Percentiles rank a stretch among this genome's conserved stretches.
These are phyloP conservation scores for Ensete ventricosum DNA, from an alignment of 176 grass and related monocot species.

Conservation along the genomic window DNA sequence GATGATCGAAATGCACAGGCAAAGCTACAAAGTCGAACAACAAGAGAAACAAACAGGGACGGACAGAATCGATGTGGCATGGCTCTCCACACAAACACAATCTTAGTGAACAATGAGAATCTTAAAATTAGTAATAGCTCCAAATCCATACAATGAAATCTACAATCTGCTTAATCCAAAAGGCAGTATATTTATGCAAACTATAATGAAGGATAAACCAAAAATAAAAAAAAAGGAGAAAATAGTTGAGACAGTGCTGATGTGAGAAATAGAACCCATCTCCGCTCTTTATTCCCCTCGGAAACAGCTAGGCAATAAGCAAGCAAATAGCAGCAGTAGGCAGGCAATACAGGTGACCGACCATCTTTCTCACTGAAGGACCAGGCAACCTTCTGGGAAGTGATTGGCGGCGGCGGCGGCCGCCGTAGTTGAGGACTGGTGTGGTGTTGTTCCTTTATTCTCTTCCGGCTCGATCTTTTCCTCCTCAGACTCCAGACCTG, in stretches of 20 bases:
- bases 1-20: too few species aligned
- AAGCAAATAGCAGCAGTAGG: neutral
- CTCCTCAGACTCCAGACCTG: conserved; percentile 36
- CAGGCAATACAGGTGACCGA: neutral
- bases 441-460: conserved; percentile 22
- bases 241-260: neutral
- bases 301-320: conserved; percentile 1
- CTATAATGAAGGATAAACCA: neutral
- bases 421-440: neutral
- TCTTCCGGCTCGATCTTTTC: conserved; percentile 17
- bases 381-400: conserved; percentile 69
- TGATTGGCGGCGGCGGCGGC: conserved; percentile 15
- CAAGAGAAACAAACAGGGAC: too few species aligned
- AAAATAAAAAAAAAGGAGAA: neutral
- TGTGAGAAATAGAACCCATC: neutral
- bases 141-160: neutral
- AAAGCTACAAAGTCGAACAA: too few species aligned
- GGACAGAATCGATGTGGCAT: neutral
- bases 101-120: neutral
- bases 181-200: neutral
- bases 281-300: neutral
- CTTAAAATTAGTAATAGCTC: neutral
- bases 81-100: neutral
- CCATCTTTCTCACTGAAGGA: conserved; percentile 44
- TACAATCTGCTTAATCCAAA: neutral